These are phyloP conservation scores for Xylariaceae sp. DNA, from an alignment of 2,329 filamentous ascomycete species.

Conservation along the genomic window DNA sequence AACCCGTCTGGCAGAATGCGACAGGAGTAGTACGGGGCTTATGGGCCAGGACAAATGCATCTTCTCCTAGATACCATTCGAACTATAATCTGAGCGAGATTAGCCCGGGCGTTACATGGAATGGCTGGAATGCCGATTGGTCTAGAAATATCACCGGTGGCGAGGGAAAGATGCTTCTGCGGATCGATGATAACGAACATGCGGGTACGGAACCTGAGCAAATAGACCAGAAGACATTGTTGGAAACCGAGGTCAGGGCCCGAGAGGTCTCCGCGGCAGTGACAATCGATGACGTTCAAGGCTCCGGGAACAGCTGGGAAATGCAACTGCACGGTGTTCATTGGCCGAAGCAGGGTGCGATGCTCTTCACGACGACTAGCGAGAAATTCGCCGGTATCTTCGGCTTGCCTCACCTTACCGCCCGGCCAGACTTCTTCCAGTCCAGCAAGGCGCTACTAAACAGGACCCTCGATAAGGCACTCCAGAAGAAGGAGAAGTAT, in stretches of 20 bases:
- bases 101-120: conserved; percentile 68
- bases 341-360: conserved; percentile 77
- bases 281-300: conserved; percentile 71
- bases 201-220: conserved; percentile 47
- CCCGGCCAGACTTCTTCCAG: conserved; percentile 58
- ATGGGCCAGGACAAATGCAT: conserved; percentile 66
- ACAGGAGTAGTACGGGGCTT: conserved; percentile 77
- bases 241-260: conserved; percentile 54
- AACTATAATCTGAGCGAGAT: conserved; percentile 67
- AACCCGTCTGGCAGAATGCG: conserved; percentile 72
- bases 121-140: conserved; percentile 62
- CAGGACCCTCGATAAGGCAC: conserved; percentile 67
- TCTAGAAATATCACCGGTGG: conserved; percentile 78
- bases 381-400: conserved; percentile 95
- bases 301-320: conserved; percentile 75
- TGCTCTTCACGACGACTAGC: conserved; percentile 85
- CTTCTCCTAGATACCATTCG: conserved; percentile 48
- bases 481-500: conserved; percentile 65
- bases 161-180: conserved; percentile 69
- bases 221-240: conserved; percentile 37
- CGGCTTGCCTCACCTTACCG: conserved; percentile 79
- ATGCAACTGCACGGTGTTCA: conserved; percentile 83
- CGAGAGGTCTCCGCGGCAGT: conserved; percentile 72
- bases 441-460: conserved; percentile 70
- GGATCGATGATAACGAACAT: conserved; percentile 61